phyloP scores from a whole-genome alignment of 1,284 basidiomycete species.

The Phlebopus sp. region DNA sequence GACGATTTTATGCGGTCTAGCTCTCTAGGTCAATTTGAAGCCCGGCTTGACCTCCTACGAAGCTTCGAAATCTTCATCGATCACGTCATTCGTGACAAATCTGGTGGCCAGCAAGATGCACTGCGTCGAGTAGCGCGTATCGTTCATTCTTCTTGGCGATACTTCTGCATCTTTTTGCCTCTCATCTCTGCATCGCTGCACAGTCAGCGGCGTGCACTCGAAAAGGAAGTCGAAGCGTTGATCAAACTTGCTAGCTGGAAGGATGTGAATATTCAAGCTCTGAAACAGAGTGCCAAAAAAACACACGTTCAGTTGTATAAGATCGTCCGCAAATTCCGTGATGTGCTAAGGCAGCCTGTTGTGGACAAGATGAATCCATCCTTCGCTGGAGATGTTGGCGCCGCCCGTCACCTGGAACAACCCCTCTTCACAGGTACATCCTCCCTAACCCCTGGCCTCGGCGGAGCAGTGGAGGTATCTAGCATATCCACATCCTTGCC shows the following conservation, averaged over 20 bases:
- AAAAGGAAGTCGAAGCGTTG: slow-evolving; percentile 82
- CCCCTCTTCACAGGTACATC: slow-evolving; percentile 11
- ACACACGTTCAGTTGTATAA: slow-evolving; percentile 94
- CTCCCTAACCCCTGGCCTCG: slow-evolving; percentile 1
- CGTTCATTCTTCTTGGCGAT: slow-evolving; percentile 63
- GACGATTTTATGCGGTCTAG: slow-evolving; percentile 80
- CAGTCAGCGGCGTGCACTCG: slow-evolving; percentile 62
- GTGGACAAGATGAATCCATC: slow-evolving; percentile 39
- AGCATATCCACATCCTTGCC: slow-evolving; percentile 12
- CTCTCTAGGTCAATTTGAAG: slow-evolving; percentile 79
- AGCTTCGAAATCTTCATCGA: slow-evolving; percentile 62
- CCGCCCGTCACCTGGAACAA: slow-evolving; percentile 12
- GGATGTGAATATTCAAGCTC: slow-evolving; percentile 93
- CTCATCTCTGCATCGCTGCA: slow-evolving; percentile 52
- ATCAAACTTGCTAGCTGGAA: slow-evolving; percentile 98
- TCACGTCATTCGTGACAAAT: slow-evolving; percentile 15
- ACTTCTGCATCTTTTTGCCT: slow-evolving; percentile 65
- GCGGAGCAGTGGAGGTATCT: slow-evolving; percentile 10
- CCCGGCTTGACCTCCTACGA: slow-evolving; percentile 68
- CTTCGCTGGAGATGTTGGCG: slow-evolving; percentile 39
- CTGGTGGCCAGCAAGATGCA: slow-evolving; percentile 26
- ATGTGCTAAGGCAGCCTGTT: slow-evolving; percentile 78
- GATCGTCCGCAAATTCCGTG: slow-evolving; percentile 89
- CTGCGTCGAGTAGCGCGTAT: slow-evolving; percentile 57
- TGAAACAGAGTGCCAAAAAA: slow-evolving; percentile 88